Percentiles rank a stretch among this genome's conserved stretches.
Evolutionary conservation across 495 filamentous ascomycete genomes (phyloP).

Genomic region (Platismatia glauca): DNA sequence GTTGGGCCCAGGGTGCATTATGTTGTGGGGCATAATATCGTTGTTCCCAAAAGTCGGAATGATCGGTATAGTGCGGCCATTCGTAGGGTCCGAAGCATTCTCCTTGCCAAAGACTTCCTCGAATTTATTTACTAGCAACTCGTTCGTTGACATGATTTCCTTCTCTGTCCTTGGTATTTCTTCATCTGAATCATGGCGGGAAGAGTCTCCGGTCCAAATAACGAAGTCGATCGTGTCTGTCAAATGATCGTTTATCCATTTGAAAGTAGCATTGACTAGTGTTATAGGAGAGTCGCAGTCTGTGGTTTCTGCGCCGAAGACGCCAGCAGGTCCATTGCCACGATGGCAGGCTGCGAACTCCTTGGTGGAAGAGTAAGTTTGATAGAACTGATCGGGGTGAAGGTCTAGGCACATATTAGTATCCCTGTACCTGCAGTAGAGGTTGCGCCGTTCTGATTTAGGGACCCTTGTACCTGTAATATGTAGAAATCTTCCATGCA

Average conservation of each 20-base stretch:
- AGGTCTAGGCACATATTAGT: slow-evolving; percentile 53
- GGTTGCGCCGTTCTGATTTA: neutral
- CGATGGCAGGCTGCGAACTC: slow-evolving; percentile 68
- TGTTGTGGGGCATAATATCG: slow-evolving; percentile 95
- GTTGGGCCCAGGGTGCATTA: slow-evolving; percentile 77
- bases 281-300: slow-evolving; percentile 79
- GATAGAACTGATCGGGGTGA: slow-evolving; percentile 83
- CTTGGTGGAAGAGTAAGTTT: slow-evolving; percentile 59
- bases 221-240: slow-evolving; percentile 86
- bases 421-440: neutral
- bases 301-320: slow-evolving; percentile 72
- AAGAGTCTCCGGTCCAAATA: slow-evolving; percentile 95
- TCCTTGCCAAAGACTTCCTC: slow-evolving; percentile 56
- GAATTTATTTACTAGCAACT: slow-evolving; percentile 67
- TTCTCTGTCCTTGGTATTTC: slow-evolving; percentile 60
- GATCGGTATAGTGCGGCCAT: slow-evolving; percentile 64
- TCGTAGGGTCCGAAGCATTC: slow-evolving; percentile 41
- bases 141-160: slow-evolving; percentile 70
- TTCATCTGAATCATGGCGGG: slow-evolving; percentile 90
- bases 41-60: slow-evolving; percentile 94
- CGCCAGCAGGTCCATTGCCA: slow-evolving; percentile 64
- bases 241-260: slow-evolving; percentile 81
- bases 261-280: slow-evolving; percentile 81
- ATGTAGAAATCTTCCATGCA: slow-evolving; percentile 84
- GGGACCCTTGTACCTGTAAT: slow-evolving; percentile 62